A percentile compares a stretch with the other conserved stretches of the same genome.
phyloP scores from a whole-genome alignment of 2,329 filamentous ascomycete species.

The Cryphonectria parasitica region DNA sequence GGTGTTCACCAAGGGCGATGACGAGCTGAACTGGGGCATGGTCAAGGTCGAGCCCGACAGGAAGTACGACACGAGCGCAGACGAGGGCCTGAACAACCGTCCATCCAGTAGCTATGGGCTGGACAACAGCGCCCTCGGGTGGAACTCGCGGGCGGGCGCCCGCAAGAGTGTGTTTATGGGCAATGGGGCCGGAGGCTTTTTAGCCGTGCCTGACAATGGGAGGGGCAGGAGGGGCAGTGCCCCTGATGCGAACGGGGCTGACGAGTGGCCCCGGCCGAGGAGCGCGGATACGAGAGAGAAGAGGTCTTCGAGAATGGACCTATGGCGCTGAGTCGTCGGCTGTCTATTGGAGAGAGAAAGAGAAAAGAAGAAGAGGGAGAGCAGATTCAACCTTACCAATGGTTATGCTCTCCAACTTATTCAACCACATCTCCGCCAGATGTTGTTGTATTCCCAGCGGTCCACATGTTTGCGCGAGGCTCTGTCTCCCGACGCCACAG shows the following conservation, averaged over 20 bases:
- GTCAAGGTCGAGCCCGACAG: conserved; percentile 48
- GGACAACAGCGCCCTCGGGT: conserved; percentile 56
- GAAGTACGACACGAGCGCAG: conserved; percentile 37
- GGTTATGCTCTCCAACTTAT: not conserved
- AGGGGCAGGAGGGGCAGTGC: conserved; percentile 29
- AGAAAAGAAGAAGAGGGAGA: not conserved
- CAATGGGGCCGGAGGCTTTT: conserved; percentile 55
- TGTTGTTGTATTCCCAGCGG: not conserved
- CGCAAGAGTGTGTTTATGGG: conserved; percentile 59
- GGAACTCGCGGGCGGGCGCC: conserved; percentile 54
- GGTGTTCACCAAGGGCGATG: conserved; percentile 63
- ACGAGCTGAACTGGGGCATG: conserved; percentile 63
- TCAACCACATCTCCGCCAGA: not conserved
- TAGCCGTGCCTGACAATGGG: conserved; percentile 50
- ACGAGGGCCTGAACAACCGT: conserved; percentile 39
- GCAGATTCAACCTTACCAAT: not conserved
- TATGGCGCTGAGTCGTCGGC: conserved; percentile 45
- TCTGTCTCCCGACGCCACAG: not conserved
- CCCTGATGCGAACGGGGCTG: conserved; percentile 34
- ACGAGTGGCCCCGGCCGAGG: conserved; percentile 48
- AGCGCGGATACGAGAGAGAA: conserved; percentile 47
- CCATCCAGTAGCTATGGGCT: conserved; percentile 63
- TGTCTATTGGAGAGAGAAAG: not conserved
- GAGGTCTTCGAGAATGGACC: conserved; percentile 43
- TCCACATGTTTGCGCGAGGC: not conserved